Evolutionary conservation across 169 alveolate genomes (phyloP).

Genomic region (Cytauxzoon felis): DNA sequence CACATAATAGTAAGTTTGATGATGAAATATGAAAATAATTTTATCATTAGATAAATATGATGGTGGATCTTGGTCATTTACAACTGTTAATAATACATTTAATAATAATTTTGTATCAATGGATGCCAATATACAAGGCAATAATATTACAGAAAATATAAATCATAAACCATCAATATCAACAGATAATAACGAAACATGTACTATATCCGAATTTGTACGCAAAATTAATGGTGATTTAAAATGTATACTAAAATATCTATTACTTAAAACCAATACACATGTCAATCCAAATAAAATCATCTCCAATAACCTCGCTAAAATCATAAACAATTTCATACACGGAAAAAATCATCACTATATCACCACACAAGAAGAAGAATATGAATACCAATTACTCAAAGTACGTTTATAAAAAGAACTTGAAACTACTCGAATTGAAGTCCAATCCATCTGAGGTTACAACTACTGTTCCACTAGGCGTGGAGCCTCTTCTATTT

Average conservation of each 20-base stretch:
- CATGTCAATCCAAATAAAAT: constrained; percentile 9
- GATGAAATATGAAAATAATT: not conserved
- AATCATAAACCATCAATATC: constrained; percentile 4
- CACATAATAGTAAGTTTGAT: not conserved
- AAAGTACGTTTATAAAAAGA: too few relatives aligned
- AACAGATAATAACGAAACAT: constrained; percentile 1
- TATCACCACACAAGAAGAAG: constrained; percentile 9
- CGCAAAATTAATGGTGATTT: constrained; percentile 31
- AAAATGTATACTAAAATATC: constrained; percentile 27
- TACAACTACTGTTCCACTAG: too few relatives aligned
- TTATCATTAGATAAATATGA: too few relatives aligned
- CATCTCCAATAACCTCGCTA: constrained; percentile 33
- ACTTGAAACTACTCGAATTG: too few relatives aligned
- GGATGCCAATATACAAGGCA: not conserved
- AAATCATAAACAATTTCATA: constrained; percentile 29
- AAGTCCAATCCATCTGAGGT: too few relatives aligned
- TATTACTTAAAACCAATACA: constrained; percentile 27
- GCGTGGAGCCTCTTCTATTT: too few relatives aligned
- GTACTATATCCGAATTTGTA: constrained; percentile 36
- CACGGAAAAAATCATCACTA: constrained; percentile 14
- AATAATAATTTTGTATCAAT: not conserved
- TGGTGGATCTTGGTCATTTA: too few relatives aligned
- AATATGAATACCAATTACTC: too few relatives aligned
- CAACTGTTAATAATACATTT: too few relatives aligned
- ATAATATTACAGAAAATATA: not conserved